Conservation (phyloP, 2,329 filamentous ascomycete genomes). For the Penicillium nordicum region DNA sequence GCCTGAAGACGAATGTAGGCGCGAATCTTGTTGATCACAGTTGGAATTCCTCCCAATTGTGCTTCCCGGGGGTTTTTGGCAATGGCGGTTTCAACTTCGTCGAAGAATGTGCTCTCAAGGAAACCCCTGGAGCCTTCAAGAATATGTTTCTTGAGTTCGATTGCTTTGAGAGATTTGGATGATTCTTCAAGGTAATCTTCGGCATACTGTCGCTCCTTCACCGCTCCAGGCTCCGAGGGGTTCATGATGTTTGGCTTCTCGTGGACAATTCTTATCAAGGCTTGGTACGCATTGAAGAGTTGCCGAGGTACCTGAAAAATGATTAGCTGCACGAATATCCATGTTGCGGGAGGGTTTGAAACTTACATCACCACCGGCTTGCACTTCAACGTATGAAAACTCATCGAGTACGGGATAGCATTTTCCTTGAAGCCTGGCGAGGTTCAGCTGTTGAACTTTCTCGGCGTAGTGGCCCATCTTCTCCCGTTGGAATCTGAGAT, state of each 20-base stretch:
- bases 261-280: conserved; percentile 72
- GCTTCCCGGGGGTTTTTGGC: conserved; percentile 83
- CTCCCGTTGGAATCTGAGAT: conserved; percentile 74
- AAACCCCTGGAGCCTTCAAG: conserved; percentile 74
- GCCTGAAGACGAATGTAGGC: conserved; percentile 83
- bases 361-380: conserved; percentile 62
- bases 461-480: conserved; percentile 80
- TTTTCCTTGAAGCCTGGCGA: conserved; percentile 62
- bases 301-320: conserved; percentile 62
- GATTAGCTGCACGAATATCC: conserved; percentile 13
- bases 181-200: conserved; percentile 73
- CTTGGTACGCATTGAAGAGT: conserved; percentile 76
- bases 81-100: conserved; percentile 72
- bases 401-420: conserved; percentile 72
- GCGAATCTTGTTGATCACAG: conserved; percentile 83
- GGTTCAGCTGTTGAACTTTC: conserved; percentile 75
- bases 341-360: conserved; percentile 1
- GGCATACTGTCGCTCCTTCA: conserved; percentile 73
- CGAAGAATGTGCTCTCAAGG: conserved; percentile 76
- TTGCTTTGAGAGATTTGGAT: conserved; percentile 59
- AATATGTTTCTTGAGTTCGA: conserved; percentile 72
- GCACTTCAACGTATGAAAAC: conserved; percentile 70
- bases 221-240: conserved; percentile 59
- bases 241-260: conserved; percentile 64
- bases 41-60: conserved; percentile 82